phyloP scores from a whole-genome alignment of 129 eudicot genomes.

The Escallonia herrerae region DNA sequence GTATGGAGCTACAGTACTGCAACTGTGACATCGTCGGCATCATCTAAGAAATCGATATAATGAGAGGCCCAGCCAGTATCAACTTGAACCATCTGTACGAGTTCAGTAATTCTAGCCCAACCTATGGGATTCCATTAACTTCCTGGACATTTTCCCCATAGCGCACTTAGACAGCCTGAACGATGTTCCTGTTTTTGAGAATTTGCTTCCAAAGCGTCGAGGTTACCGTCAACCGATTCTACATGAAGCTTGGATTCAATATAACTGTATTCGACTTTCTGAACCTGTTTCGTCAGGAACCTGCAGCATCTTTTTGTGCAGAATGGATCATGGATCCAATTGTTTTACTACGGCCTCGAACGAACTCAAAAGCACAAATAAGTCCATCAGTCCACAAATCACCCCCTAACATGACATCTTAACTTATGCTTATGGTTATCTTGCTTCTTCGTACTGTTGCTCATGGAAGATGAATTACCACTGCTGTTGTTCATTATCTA shows the following conservation, averaged over 20 bases:
- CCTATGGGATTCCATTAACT: slow-evolving; percentile 57
- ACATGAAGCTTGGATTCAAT: slow-evolving; percentile 2
- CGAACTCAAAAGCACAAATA: slow-evolving; percentile 63
- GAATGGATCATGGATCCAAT: slow-evolving; percentile 12
- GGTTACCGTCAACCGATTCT: slow-evolving; percentile 15
- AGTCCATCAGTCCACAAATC: slow-evolving; percentile 68
- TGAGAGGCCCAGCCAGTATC: slow-evolving; percentile 43
- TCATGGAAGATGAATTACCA: slow-evolving; percentile 17
- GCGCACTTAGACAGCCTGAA: too few relatives aligned
- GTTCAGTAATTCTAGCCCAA: slow-evolving; percentile 57
- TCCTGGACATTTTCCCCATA: too few relatives aligned
- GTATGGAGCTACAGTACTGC: slow-evolving; percentile 61
- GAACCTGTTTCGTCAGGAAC: slow-evolving; percentile 8
- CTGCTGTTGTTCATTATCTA: too few relatives aligned
- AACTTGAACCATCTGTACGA: slow-evolving; percentile 36
- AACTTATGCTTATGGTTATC: slow-evolving; percentile 38
- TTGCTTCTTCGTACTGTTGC: slow-evolving; percentile 24
- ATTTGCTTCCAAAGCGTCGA: too few relatives aligned
- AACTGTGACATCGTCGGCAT: slow-evolving; percentile 49
- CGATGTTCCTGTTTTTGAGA: too few relatives aligned
- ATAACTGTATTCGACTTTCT: not conserved
- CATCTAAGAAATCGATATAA: slow-evolving; percentile 22
- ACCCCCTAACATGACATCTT: slow-evolving; percentile 29
- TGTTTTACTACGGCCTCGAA: slow-evolving; percentile 33
- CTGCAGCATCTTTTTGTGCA: slow-evolving; percentile 12